These are phyloP conservation scores for Chaetothyriales sp. DNA, from an alignment of 2,329 filamentous ascomycete genomes.

Conservation along the genomic window DNA sequence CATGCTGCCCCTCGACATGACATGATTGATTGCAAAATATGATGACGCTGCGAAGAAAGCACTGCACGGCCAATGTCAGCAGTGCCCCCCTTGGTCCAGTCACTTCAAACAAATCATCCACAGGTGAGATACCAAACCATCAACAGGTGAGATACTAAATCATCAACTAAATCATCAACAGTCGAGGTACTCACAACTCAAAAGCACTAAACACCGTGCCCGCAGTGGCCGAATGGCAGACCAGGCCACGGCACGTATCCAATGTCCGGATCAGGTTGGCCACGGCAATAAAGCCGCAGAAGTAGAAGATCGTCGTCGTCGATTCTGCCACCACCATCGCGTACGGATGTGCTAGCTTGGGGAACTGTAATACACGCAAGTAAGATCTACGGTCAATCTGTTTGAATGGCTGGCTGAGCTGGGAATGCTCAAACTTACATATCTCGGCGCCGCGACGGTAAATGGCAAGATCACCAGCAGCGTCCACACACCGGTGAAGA, in stretches of 20 bases:
- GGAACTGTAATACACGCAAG: constrained; percentile 23
- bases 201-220: constrained; percentile 36
- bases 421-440: constrained; percentile 19
- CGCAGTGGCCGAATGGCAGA: constrained; percentile 47
- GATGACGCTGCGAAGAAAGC: not conserved
- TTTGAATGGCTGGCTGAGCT: too few species aligned
- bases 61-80: not conserved
- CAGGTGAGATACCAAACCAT: not conserved
- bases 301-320: constrained; percentile 78
- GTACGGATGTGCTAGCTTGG: constrained; percentile 48
- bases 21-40: not conserved
- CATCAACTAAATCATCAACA: not conserved
- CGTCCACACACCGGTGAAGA: constrained; percentile 69
- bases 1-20: not conserved
- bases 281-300: constrained; percentile 62
- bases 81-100: not conserved
- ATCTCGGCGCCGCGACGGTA: constrained; percentile 53
- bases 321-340: constrained; percentile 54
- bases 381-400: too few species aligned
- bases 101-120: not conserved
- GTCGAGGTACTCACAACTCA: constrained; percentile 28
- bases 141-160: not conserved
- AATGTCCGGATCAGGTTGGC: constrained; percentile 51
- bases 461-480: constrained; percentile 54
- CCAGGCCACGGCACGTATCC: constrained; percentile 38